Evolutionary conservation across 2,329 filamentous ascomycete species (phyloP).

Genomic region (Sclerotiophoma versabilis): DNA sequence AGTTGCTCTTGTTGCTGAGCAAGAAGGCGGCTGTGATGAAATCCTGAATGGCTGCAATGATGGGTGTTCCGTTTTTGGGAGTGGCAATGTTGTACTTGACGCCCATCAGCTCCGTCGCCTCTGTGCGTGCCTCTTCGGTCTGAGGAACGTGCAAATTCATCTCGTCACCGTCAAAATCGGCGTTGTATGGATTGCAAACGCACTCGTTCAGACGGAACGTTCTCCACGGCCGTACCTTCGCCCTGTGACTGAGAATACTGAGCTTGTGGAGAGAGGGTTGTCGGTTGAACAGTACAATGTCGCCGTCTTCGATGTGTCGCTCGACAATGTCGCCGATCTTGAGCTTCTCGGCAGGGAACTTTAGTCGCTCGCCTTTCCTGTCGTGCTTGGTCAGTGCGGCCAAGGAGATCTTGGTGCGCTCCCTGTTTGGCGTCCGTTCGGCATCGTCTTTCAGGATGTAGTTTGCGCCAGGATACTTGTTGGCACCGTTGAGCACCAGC

Average conservation of each 20-base stretch:
- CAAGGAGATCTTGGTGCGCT: constrained; percentile 71
- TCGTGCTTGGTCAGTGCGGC: constrained; percentile 56
- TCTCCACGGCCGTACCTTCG: constrained; percentile 91
- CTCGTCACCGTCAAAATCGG: constrained; percentile 98
- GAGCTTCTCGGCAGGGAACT: constrained; percentile 75
- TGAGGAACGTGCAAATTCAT: constrained; percentile 99
- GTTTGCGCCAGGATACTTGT: constrained; percentile 87
- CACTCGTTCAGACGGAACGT: constrained; percentile 98
- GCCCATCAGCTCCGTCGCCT: constrained; percentile 96
- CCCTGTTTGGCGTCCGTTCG: constrained; percentile 53
- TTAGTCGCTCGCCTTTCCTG: constrained; percentile 64
- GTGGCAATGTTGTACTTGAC: constrained; percentile 96
- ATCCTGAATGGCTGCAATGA: constrained; percentile 98
- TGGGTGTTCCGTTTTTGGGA: constrained; percentile 96
- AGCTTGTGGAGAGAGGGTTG: constrained; percentile 98
- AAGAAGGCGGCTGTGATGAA: constrained; percentile 97
- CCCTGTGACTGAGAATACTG: constrained; percentile 95
- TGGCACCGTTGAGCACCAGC: constrained; percentile 77
- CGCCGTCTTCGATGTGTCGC: constrained; percentile 91
- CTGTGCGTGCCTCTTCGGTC: constrained; percentile 93
- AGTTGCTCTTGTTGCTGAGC: constrained; percentile 89
- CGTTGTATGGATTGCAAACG: constrained; percentile 97
- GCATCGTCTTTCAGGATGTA: constrained; percentile 71
- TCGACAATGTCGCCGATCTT: constrained; percentile 88
- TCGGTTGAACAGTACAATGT: constrained; percentile 96